Base-by-base conservation (phyloP, 805 yeast genomes). In the Lipomyces yamanashiensis region DNA sequence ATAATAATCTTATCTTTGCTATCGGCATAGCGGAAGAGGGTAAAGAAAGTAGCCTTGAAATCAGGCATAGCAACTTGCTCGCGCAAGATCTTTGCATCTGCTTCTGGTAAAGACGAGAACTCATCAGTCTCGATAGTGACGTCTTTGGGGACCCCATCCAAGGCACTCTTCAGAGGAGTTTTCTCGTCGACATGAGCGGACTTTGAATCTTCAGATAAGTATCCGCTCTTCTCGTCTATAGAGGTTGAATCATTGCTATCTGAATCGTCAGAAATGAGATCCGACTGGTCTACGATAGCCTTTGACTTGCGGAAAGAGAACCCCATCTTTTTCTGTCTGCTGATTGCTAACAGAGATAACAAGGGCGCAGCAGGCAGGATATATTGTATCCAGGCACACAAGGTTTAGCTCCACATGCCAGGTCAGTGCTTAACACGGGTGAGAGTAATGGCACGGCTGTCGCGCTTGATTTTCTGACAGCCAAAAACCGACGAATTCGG, bases 21-120 rank as follows among this genome's bases (percentile, higher is more conserved):
- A 17, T 33, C 80, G 7, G 80, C 78, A 66, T 74, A 78, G 19
- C 76, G 67, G 63, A 71, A 78, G 23, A 78, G 50, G 21, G 50
- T 44, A 45, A 53, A 62, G 61, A 73, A 70, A 12, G 71, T 63
- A 13, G 74, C 74, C 8, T 64, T 63, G 12, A 67, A 67, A 10
- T 66, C 53, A 4, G 57, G 61, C 54, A 68, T 67, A 6, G 67
- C 61, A 9, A 75, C 71, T 65, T 78, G 81, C 36, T 67, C 63
- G 40, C 76, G 70, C 48, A 78, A 70, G 12, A 76, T 69, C 10
- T 54, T 70, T 1, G 74, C 77, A 34, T 76, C 80, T 1, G 72
- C 66, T 9, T 67, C 66, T 4, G 75, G 70, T 36, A 76, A 65
- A 33, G 59, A 63, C 13, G 54, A 61, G 51, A 68, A 75, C 54